Evolutionary conservation across 345 rosid genomes (phyloP), one percentile per base, ranked within the genome.

Genomic region (Moricandia moricandioides): DNA sequence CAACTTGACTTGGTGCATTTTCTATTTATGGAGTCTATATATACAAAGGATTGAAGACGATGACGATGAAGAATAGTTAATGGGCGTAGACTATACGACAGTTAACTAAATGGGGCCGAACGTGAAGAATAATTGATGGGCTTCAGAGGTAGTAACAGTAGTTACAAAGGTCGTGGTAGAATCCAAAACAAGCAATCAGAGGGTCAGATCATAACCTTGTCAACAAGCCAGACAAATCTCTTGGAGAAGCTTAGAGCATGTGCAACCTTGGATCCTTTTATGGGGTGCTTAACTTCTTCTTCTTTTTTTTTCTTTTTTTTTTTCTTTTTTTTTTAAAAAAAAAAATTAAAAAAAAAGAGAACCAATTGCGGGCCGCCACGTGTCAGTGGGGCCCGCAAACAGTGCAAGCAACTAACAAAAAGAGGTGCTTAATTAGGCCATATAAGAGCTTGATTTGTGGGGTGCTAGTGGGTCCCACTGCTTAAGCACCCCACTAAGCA

Each of bases 161-260:
- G n/a, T 14, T 55, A 55, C 60, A 4, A 14, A 43, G 74, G 83
- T 27, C 78, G 83, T 26, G 74, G 83, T 43, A 73, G 84, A 17
- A 30, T 68, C 27, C 81, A 79, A 18, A 81, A 72, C 70, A 79
- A 79, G 1, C 80, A 82, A 64, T 85, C 93, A n/a, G 85, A 83
- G 16, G 90, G 85, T 77, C 86, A 87, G 56, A 66, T 90, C 51
- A 60, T 86, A 47, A 87, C 87, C 2, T 74, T 88, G 13, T 80
- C 89, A 3, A 57, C 78, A 62, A 62, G 34, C 52, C 21, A 40
- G 65, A 72, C 24, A 71, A 70, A 31, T 18, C 73, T 59, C 71
- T 61, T 86, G 98, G 98, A 83, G 94, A 61, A 89, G 88, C 62
- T 80, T 87, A 13, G 94, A n/a, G n/a, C n/a, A n/a, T n/a, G n/a